Evolutionary conservation across 1,284 basidiomycete species (phyloP), one percentile per base, ranked within the genome.

Genomic region (Marasmius tenuissimus): DNA sequence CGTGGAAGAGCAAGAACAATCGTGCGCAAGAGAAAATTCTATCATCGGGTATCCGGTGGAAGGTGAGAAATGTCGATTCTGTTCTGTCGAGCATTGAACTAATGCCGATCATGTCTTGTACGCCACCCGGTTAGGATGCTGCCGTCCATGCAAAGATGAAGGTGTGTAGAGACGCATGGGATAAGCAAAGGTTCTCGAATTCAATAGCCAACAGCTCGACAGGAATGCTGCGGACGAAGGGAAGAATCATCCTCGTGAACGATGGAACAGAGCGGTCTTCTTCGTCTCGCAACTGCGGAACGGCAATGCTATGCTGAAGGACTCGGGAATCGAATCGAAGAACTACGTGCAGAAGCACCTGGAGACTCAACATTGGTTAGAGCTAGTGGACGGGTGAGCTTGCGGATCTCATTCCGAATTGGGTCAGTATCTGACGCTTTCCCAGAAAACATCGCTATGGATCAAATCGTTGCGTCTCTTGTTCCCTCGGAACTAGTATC

Each of bases 381-480:
- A 90, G 68, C 78, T 89, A 63, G 81, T 89, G 47, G 89, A 91
- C 67, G 78, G 77, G 83, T 85, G 61, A 54, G 77, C 70, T 18
- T 10, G 37, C 33, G 27, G 33, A 27, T 49, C 16, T 33, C 38
- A 1, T 40, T 3, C 1, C 27, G 4, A n/a, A 38, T 37, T 18
- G 27, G 39, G 42, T 12, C 48, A 51, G 22, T 39, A 16, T 22
- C 48, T 38, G 39, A 33, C 48, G 14, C 52, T 40, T 54, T 61
- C 2, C 38, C 68, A 83, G 83, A n/a, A 89, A 89, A 69, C 87
- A 89, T 70, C 78, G 87, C 40, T 91, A 89, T 78, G 89, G 85
- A 5, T 83, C 85, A 34, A 87, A 88, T 70, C 72, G 85, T 82
- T 74, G 71, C 75, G 77, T 73, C 47, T 51, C 58, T 33, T 27